These are phyloP conservation scores for Tremellales sp. DNA, from an alignment of 1,284 basidiomycete genomes.

Conservation along the genomic window DNA sequence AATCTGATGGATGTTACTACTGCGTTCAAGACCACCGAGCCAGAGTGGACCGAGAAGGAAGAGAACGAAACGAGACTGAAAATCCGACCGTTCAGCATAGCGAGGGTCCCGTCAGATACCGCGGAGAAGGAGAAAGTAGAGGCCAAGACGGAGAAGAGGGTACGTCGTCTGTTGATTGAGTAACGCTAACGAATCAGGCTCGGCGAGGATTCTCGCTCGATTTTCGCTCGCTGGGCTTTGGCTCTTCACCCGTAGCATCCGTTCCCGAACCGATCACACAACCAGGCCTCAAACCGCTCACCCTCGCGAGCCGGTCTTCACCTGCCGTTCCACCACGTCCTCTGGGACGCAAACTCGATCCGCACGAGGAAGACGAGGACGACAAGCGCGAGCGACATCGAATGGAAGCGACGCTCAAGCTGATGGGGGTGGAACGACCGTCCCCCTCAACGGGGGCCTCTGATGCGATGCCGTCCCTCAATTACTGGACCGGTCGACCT, in stretches of 20 bases:
- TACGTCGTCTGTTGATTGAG: slow-evolving; percentile 5
- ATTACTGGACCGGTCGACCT: slow-evolving; percentile 1
- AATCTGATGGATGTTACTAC: slow-evolving; percentile 7
- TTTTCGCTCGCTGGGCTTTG: slow-evolving; percentile 44
- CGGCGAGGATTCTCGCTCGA: slow-evolving; percentile 46
- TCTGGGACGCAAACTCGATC: slow-evolving; percentile 36
- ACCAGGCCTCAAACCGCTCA: slow-evolving; percentile 31
- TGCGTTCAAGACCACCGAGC: slow-evolving; percentile 3
- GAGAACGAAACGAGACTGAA: not conserved
- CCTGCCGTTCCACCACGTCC: not conserved
- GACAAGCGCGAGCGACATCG: slow-evolving; percentile 78
- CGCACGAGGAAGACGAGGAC: slow-evolving; percentile 83
- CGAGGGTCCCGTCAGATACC: not conserved
- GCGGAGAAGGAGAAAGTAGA: slow-evolving; percentile 9
- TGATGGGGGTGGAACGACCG: slow-evolving; percentile 72
- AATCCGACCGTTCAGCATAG: not conserved
- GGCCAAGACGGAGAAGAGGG: slow-evolving; percentile 13
- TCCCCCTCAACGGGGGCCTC: not conserved
- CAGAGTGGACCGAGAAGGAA: not conserved
- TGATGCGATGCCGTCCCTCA: not conserved
- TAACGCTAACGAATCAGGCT: slow-evolving; percentile 15
- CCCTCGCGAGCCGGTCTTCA: slow-evolving; percentile 17
- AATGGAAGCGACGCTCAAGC: slow-evolving; percentile 78
- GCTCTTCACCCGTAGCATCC: slow-evolving; percentile 12
- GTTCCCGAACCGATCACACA: slow-evolving; percentile 17